These are phyloP conservation scores for Candida ulmi DNA, from an alignment of 805 yeast genomes.

Conservation along the genomic window DNA sequence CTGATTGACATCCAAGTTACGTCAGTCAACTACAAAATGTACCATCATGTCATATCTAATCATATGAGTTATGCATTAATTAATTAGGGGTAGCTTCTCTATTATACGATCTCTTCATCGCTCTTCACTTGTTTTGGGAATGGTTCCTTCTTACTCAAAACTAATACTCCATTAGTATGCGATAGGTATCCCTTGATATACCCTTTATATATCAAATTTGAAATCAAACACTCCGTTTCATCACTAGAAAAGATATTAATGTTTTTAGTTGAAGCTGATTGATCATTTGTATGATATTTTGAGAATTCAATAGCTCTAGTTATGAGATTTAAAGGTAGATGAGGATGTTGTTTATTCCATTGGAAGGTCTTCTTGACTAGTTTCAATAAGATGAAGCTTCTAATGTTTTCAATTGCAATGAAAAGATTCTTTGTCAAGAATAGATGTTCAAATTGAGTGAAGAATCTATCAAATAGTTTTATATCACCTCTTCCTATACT, in stretches of 20 bases:
- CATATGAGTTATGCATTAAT: too few relatives aligned
- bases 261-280: slow-evolving; percentile 1
- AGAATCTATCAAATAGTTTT: slow-evolving; percentile 37
- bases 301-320: slow-evolving; percentile 38
- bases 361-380: slow-evolving; percentile 37
- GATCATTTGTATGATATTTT: slow-evolving; percentile 15
- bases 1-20: too few relatives aligned
- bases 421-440: slow-evolving; percentile 58
- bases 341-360: slow-evolving; percentile 22
- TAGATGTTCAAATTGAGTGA: slow-evolving; percentile 40
- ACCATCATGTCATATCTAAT: too few relatives aligned
- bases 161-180: slow-evolving; percentile 67
- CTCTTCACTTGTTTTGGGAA: slow-evolving; percentile 46
- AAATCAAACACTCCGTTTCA: slow-evolving; percentile 63
- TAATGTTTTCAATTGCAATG: slow-evolving; percentile 48
- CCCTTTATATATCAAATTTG: slow-evolving; percentile 56
- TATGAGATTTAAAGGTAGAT: slow-evolving; percentile 34
- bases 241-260: slow-evolving; percentile 29
- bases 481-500: slow-evolving; percentile 50
- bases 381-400: slow-evolving; percentile 44
- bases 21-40: too few relatives aligned
- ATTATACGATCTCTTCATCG: slow-evolving; percentile 6
- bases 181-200: slow-evolving; percentile 76
- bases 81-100: too few relatives aligned
- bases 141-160: slow-evolving; percentile 67